These are phyloP conservation scores for Aureococcus anophagefferens DNA, from an alignment of 108 stramenopile species.

Conservation along the genomic window DNA sequence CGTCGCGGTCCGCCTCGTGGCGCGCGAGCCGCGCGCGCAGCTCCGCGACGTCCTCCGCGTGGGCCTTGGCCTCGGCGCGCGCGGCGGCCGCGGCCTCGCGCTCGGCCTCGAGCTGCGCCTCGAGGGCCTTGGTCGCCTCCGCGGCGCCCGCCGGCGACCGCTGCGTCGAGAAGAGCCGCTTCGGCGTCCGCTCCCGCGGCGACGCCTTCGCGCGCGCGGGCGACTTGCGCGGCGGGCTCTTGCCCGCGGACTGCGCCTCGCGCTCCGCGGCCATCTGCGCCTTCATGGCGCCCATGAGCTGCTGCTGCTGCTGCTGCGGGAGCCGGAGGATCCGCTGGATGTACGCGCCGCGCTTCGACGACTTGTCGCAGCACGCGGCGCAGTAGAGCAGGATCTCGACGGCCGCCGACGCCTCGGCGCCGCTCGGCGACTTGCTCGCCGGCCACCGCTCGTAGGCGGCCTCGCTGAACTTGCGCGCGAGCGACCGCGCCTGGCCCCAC, in stretches of 20 bases:
- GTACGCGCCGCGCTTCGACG: neutral
- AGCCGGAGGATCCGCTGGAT: neutral
- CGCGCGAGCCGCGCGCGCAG: neutral
- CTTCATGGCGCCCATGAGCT: slow-evolving; percentile 1
- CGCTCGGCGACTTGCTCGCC: neutral
- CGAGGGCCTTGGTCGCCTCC: no score
- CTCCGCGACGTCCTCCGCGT: neutral
- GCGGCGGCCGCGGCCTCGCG: neutral
- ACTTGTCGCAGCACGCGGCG: slow-evolving; percentile 1
- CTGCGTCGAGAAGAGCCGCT: no score
- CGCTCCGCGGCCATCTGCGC: neutral
- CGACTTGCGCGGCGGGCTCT: no score
- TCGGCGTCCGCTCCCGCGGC: no score
- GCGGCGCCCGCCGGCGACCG: no score
- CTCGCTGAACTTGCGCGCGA: neutral
- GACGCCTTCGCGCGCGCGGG: no score
- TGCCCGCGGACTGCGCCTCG: neutral
- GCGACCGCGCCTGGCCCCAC: neutral
- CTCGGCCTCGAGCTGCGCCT: neutral
- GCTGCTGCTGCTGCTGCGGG: neutral
- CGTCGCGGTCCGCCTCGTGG: neutral
- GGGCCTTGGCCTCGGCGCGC: neutral
- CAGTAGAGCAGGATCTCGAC: neutral
- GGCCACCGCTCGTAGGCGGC: neutral
- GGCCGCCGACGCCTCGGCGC: neutral